Base-by-base conservation (phyloP, 2,329 filamentous ascomycete species). In the Verticillium isaacii region DNA sequence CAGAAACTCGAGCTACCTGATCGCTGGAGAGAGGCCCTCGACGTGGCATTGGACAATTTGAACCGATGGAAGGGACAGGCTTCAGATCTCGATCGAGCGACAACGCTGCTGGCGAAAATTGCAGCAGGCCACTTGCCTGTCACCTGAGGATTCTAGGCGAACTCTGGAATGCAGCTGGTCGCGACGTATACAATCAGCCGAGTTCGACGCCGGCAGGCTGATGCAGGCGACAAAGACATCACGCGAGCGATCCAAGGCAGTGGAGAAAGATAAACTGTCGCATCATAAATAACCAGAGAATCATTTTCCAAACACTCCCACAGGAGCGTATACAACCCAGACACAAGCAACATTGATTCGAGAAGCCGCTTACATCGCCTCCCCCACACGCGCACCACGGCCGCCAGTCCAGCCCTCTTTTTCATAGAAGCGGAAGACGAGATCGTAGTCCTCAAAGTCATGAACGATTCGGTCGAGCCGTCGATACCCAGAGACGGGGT, bases 351-450 rank as follows among this genome's bases (percentile, higher is more conserved):
- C n/a, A 11, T 29, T 6, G 11, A 29, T 29, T 37, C 36, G 36
- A 37, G 14, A 41, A n/a, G 15, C 15, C 34, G 5, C 5, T 66
- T 66, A 77, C 63, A 78, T 68, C 60, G 80, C 76, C 73, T 87
- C 84, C 17, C 84, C 84, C 56, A 87, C 81, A 34, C 83, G 76
- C 9, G 84, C 81, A 29, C 73, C 75, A 65, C 81, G 82, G 12
- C 80, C 78, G 12, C 83, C 83, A 57, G 77, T 73, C 85, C 85
- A 98, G 70, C 90, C 94, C 67, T 96, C 87, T 63, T 92, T 87
- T 80, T 98, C 93, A 73, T 96, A 99, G 82, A 96, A 97, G 63
- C 94, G 87, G 80, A 99, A 99, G 56, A 99, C 90, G 41, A 99
- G 82, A 74, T 98, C 93, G 72, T 99, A 99, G 60, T 96, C 95